Evolutionary conservation across 2,329 filamentous ascomycete genomes (phyloP).

Genomic region (Diaporthe capsici): DNA sequence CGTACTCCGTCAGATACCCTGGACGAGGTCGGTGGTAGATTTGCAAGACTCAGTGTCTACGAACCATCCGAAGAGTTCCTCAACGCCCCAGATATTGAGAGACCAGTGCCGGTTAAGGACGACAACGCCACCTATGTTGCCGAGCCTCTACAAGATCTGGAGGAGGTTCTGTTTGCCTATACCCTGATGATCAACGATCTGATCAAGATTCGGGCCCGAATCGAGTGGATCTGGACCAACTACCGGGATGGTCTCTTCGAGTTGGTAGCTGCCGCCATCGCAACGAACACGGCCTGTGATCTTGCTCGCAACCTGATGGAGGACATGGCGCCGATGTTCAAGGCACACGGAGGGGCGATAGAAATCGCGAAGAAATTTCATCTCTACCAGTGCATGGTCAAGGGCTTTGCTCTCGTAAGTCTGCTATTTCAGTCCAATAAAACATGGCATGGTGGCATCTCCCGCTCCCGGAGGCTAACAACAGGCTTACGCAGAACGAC

Average conservation of each 20-base stretch:
- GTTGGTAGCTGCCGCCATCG: slow-evolving; percentile 51
- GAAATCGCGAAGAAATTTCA: neutral
- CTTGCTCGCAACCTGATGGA: slow-evolving; percentile 52
- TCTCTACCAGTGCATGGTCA: neutral
- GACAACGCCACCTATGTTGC: slow-evolving; percentile 50
- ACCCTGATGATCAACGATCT: slow-evolving; percentile 50
- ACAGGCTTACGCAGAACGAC: neutral
- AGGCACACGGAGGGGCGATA: slow-evolving; percentile 32
- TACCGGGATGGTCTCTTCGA: slow-evolving; percentile 48
- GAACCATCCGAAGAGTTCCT: slow-evolving; percentile 56
- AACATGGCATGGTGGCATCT: neutral
- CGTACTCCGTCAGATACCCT: neutral
- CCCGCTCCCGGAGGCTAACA: neutral
- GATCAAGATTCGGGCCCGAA: slow-evolving; percentile 45
- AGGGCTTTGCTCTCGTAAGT: neutral
- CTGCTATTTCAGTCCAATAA: neutral
- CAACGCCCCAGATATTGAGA: slow-evolving; percentile 48
- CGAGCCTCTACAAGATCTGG: slow-evolving; percentile 45
- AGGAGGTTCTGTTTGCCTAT: slow-evolving; percentile 50
- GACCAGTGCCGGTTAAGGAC: slow-evolving; percentile 38
- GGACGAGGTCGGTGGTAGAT: slow-evolving; percentile 49
- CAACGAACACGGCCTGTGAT: slow-evolving; percentile 54
- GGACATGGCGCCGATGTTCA: slow-evolving; percentile 47
- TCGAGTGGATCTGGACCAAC: slow-evolving; percentile 52
- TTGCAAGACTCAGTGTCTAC: slow-evolving; percentile 53